Percentiles rank a stretch among this genome's conserved stretches.
Evolutionary conservation across 2,329 filamentous ascomycete genomes (phyloP).

Genomic region (Conoideocrella luteorostrata): DNA sequence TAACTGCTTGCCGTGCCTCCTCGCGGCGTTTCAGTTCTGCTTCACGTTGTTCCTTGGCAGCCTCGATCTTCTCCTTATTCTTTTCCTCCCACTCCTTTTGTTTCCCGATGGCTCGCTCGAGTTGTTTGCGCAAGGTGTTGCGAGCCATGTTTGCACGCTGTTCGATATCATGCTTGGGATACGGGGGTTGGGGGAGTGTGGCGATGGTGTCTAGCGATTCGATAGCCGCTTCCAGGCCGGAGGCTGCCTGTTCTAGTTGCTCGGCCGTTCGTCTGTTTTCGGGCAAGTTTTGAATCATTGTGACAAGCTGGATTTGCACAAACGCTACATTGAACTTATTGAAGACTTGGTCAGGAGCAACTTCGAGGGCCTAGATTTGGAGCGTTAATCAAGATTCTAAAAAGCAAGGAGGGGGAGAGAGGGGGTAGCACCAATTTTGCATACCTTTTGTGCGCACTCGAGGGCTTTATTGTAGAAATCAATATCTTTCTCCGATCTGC

Average conservation of each 20-base stretch:
- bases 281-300: conserved; percentile 65
- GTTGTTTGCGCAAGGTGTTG: conserved; percentile 88
- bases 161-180: conserved; percentile 84
- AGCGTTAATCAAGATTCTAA: too few species aligned
- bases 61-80: conserved; percentile 80
- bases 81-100: conserved; percentile 90
- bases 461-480: conserved; percentile 52
- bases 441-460: conserved; percentile 57
- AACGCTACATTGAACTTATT: conserved; percentile 98
- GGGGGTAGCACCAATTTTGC: conserved; percentile 11
- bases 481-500: conserved; percentile 54
- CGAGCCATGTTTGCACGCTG: conserved; percentile 95
- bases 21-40: conserved; percentile 73
- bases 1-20: conserved; percentile 61
- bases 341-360: conserved; percentile 77
- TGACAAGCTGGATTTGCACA: conserved; percentile 89
- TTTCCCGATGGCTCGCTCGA: conserved; percentile 75
- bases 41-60: conserved; percentile 73
- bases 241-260: conserved; percentile 73
- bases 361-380: conserved; percentile 56
- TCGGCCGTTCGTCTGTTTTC: conserved; percentile 71
- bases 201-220: conserved; percentile 61
- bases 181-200: conserved; percentile 63
- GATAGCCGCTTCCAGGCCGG: conserved; percentile 82
- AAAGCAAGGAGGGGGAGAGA: too few species aligned